Conservation (phyloP, 768 basidiomycete species). For the Auricularia sp. region DNA sequence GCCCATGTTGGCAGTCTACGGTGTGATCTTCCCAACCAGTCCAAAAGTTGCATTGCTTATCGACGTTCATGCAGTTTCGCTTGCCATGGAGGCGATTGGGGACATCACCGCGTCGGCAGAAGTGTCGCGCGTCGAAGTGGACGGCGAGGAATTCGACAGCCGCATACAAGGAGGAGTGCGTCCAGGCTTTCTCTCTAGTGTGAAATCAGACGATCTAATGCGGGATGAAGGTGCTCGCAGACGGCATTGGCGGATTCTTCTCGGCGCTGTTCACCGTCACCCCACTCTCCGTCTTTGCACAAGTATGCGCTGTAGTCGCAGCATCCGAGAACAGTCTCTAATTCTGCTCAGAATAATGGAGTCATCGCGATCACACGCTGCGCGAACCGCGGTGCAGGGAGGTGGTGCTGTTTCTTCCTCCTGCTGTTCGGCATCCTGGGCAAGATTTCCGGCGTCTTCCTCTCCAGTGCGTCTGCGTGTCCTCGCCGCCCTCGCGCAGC, state of each 20-base stretch:
- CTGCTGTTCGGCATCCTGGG: constrained; percentile 73
- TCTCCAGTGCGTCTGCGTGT: constrained; percentile 41
- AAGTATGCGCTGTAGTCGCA: constrained; percentile 20
- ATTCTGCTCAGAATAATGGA: constrained; percentile 52
- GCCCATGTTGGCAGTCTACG: constrained; percentile 52
- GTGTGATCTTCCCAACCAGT: too few relatives aligned
- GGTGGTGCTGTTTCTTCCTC: constrained; percentile 71
- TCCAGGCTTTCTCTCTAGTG: constrained; percentile 22
- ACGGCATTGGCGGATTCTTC: constrained; percentile 72
- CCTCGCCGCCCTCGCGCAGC: not conserved
- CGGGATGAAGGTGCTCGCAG: constrained; percentile 29
- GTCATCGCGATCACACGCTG: constrained; percentile 79
- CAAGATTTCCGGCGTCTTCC: constrained; percentile 74
- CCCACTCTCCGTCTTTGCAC: constrained; percentile 71
- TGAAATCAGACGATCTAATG: too few relatives aligned
- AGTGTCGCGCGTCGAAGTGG: constrained; percentile 63
- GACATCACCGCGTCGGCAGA: constrained; percentile 79
- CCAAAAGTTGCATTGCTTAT: constrained; percentile 18
- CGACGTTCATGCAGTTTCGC: constrained; percentile 37
- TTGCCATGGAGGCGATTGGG: constrained; percentile 77
- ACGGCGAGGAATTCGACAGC: constrained; percentile 67
- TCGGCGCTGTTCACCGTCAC: constrained; percentile 75
- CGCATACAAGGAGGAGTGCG: constrained; percentile 72
- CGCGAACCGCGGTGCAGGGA: constrained; percentile 68
- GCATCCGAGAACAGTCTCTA: too few relatives aligned